Evolutionary conservation across 169 alveolate species (phyloP).

Genomic region (Eimeria mitis): DNA sequence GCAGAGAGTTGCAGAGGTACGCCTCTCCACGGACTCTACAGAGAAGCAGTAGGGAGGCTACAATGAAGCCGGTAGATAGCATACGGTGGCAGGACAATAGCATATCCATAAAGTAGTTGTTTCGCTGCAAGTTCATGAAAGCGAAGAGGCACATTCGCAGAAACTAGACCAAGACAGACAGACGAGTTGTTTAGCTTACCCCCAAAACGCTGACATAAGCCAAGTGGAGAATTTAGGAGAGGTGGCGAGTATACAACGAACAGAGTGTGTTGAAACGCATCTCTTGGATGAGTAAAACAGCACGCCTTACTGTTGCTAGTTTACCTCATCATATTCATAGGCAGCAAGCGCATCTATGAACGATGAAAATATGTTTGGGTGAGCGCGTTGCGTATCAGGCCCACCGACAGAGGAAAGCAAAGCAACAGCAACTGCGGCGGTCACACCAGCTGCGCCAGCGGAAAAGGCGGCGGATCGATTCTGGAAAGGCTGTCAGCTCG

Average conservation of each 20-base stretch:
- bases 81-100: background rate
- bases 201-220: background rate
- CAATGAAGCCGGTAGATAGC: background rate
- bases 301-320: background rate
- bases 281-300: background rate
- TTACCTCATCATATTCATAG: background rate
- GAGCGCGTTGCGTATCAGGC: background rate
- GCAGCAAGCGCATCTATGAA: background rate
- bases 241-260: background rate
- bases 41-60: no score
- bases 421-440: conserved; percentile 44
- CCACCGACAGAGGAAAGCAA: conserved; percentile 15
- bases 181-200: background rate
- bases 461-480: conserved; percentile 5
- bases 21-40: background rate
- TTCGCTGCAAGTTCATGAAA: background rate
- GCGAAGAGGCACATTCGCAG: background rate
- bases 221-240: background rate
- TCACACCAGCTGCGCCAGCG: conserved; percentile 30
- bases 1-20: conserved; percentile 38
- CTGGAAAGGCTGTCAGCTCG: background rate
- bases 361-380: background rate
- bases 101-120: background rate
- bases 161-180: background rate
- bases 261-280: background rate